These are phyloP conservation scores for Jatropha multifida DNA, from an alignment of 441 rosid genomes.

Conservation along the genomic window DNA sequence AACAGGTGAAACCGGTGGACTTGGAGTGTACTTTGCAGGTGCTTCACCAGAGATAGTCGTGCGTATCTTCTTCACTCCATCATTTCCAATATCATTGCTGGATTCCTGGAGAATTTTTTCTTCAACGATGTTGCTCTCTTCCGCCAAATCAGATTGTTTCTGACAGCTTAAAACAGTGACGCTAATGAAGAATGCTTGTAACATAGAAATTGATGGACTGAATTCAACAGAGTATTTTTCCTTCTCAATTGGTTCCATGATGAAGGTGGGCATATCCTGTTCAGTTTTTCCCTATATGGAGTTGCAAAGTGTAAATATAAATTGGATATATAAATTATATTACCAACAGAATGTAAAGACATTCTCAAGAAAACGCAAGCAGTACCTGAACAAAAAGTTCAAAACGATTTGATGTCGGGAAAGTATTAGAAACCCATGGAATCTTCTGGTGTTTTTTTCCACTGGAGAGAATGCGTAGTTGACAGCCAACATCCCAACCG, in stretches of 20 bases:
- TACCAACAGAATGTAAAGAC: neutral
- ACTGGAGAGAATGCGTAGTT: conserved; percentile 48
- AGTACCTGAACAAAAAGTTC: conserved; percentile 61
- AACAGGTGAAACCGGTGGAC: conserved; percentile 77
- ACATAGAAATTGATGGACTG: conserved; percentile 46
- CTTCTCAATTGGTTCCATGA: conserved; percentile 47
- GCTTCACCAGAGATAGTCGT: conserved; percentile 16
- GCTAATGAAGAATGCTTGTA: conserved; percentile 74
- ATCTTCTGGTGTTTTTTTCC: conserved; percentile 24
- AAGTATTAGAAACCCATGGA: conserved; percentile 23
- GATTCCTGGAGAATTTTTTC: conserved; percentile 27
- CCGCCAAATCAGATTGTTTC: conserved; percentile 32
- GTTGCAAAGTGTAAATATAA: neutral
- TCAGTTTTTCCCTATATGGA: conserved; percentile 51
- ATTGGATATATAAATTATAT: neutral
- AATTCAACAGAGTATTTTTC: conserved; percentile 71
- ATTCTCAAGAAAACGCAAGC: neutral
- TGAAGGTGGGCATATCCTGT: conserved; percentile 44
- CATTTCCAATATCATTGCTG: conserved; percentile 16
- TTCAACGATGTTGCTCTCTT: conserved; percentile 18
- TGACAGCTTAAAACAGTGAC: conserved; percentile 47
- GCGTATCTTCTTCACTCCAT: conserved; percentile 21
- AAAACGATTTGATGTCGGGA: conserved; percentile 34
- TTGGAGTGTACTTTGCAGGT: conserved; percentile 49
- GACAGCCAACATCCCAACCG: conserved; percentile 97